Evolutionary conservation across 2,329 filamentous ascomycete genomes (phyloP), one percentile per base, ranked within the genome.

Genomic region (Corinectria fuckeliana): DNA sequence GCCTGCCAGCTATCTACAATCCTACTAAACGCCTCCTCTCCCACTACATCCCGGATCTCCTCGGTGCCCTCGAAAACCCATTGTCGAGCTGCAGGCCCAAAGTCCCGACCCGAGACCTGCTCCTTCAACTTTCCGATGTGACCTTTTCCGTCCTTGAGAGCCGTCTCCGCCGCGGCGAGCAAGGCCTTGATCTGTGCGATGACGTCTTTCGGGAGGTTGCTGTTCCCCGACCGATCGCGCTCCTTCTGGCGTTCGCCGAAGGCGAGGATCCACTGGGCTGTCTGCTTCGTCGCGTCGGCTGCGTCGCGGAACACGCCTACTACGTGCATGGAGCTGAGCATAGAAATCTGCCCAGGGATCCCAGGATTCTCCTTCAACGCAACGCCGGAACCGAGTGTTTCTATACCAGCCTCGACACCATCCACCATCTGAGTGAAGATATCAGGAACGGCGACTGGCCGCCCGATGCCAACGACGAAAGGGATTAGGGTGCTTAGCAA

Each of bases 221-320:
- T 77, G 60, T 74, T 75, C 1, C 76, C 77, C 0, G 76, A 78
- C 5, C 75, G 69, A 45, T 78, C 77, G 4, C 75, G 71, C 42
- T 77, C 76, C 58, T 75, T 78, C 53, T 77, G 74, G 5, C 72
- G 72, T n/a, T 78, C 75, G 44, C 76, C 75, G 45, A 75, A 75
- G 1, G 61, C 45, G 2, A 75, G 54, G 3, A 79, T 69, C 73
- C 78, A 78, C 25, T 72, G 69, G 2, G 70, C 64, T 0, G 72
- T 61, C 5, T 72, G 63, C 38, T 70, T 72, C 11, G 72, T 67
- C 3, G 77, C 78, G 2, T 61, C 61, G 0, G 77, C 74, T 1
- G 74, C 73, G 47, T 81, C 78, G 14, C 75, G 76, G 20, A 79
- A 70, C 36, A 79, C 64, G 7, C 73, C 72, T 1, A 80, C 52